phyloP scores from a whole-genome alignment of 768 basidiomycete genomes.

The Lactarius hatsudake region DNA sequence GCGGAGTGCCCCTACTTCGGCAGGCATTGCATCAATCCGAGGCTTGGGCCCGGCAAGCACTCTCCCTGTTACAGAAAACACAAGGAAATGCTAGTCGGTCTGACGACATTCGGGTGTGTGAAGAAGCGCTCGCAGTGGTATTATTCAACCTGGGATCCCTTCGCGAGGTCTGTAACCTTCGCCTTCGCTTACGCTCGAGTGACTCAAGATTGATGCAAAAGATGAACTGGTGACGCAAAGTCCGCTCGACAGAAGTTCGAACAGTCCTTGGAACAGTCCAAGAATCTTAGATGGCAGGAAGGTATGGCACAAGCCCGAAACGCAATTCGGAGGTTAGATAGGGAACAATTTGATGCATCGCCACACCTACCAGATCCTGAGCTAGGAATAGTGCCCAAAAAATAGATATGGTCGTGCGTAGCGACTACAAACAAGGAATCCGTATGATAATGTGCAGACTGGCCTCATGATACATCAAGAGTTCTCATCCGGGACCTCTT shows the following conservation, averaged over 20 bases:
- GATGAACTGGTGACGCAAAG: conserved; percentile 23
- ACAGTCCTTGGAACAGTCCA: conserved; percentile 24
- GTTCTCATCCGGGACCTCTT: conserved; percentile 35
- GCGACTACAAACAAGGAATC: conserved; percentile 11
- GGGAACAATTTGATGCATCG: conserved; percentile 3
- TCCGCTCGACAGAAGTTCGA: conserved; percentile 21
- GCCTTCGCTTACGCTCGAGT: neutral
- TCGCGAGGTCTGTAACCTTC: conserved; percentile 23
- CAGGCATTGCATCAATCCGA: conserved; percentile 48
- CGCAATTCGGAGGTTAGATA: conserved; percentile 23
- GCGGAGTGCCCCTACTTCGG: conserved; percentile 38
- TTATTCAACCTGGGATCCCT: conserved; percentile 27
- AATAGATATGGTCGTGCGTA: conserved; percentile 24
- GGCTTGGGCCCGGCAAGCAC: conserved; percentile 56
- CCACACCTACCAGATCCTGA: neutral
- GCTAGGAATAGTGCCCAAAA: conserved; percentile 15
- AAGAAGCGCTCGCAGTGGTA: conserved; percentile 24
- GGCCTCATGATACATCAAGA: conserved; percentile 26
- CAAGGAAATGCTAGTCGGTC: conserved; percentile 17
- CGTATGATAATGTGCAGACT: neutral
- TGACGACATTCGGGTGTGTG: conserved; percentile 20
- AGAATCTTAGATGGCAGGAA: conserved; percentile 21
- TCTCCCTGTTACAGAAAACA: conserved; percentile 36
- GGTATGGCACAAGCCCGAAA: conserved; percentile 21
- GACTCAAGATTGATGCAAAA: neutral